Base-by-base conservation (phyloP, 768 basidiomycete genomes). In the Suillus tomentosus region DNA sequence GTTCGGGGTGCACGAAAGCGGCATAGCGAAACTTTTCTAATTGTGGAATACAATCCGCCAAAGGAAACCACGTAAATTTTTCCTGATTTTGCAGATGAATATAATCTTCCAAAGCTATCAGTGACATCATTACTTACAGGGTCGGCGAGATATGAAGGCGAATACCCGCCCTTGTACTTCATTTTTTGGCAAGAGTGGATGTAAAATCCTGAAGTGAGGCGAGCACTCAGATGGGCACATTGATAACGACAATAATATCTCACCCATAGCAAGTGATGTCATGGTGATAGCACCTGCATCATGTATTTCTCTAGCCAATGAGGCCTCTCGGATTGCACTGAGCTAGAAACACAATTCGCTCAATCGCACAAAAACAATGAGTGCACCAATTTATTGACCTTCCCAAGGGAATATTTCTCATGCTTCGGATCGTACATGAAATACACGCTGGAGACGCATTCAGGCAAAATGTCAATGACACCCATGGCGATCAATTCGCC, bases 131-230 rank as follows among this genome's bases (percentile, higher is more conserved):
- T 5, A 68, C 82, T 69, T 67, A 95, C 92, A 9, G 96, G 95
- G 75, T 99, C 96, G 14, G 86, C 84, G 22, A 99, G 82, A 67
- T 85, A 94, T 3, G 96, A 97, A 0, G 96, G 96, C 0, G 81
- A 74, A 68, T 96, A 99, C 62, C 97, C 95, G 36, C 89, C 95
- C 71, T 99, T 99, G 77, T 99, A 99, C 62, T 83, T 82, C 97
- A 99, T 99, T 77, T 99, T 99, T 59, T 79, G 85, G 72, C 96
- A 98, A 2, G 91, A 87, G 69, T 97, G 85, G 45, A 99, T 91
- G 74, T 98, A 99, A 75, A 87, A 98, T 8, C 96, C 96, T 97
- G 69, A 14, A 13, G 45, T 67, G 58, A 34, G 47, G 9, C 31
- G 40, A 57, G 37, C 34, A 31, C 27, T 22, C 19, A 61, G 48